Conservation (phyloP, 192 early-diverging fungal species). For the Kickxella alabastrina region DNA sequence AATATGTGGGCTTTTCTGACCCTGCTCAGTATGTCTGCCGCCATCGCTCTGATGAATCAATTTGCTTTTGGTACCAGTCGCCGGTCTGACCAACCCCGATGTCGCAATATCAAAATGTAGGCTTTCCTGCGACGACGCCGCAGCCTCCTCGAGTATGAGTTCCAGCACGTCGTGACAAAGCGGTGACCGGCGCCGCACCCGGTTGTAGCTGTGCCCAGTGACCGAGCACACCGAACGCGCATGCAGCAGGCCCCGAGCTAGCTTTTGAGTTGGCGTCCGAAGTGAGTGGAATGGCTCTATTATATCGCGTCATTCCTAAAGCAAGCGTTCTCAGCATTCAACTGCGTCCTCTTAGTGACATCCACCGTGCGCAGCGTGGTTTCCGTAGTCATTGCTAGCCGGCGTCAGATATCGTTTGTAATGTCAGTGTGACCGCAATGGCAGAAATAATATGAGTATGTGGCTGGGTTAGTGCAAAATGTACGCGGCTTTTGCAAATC, state of each 20-base stretch:
- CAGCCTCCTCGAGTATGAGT: conserved; percentile 42
- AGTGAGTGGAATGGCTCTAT: conserved; percentile 33
- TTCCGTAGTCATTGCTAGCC: no score
- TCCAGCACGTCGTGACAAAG: conserved; percentile 50
- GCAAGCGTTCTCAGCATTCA: neutral
- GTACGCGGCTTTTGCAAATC: neutral
- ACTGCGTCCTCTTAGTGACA: no score
- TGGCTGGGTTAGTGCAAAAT: neutral
- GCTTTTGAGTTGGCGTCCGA: conserved; percentile 6
- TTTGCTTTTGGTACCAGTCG: neutral
- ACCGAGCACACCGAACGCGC: conserved; percentile 5
- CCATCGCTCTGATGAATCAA: neutral
- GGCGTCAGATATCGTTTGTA: no score
- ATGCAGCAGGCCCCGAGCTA: neutral
- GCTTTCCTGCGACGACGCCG: conserved; percentile 45
- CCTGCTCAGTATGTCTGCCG: no score
- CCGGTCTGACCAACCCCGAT: neutral
- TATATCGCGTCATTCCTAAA: conserved; percentile 8
- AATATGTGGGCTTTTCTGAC: no score
- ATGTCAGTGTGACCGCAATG: no score
- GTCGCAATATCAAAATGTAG: conserved; percentile 7
- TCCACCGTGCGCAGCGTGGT: neutral
- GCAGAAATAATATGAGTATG: no score
- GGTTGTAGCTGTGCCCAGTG: conserved; percentile 19
- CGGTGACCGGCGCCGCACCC: conserved; percentile 45